Evolutionary conservation across 352 stramenopile species (phyloP), one percentile per base, ranked within the genome.

Genomic region (Phytophthora multivora): DNA sequence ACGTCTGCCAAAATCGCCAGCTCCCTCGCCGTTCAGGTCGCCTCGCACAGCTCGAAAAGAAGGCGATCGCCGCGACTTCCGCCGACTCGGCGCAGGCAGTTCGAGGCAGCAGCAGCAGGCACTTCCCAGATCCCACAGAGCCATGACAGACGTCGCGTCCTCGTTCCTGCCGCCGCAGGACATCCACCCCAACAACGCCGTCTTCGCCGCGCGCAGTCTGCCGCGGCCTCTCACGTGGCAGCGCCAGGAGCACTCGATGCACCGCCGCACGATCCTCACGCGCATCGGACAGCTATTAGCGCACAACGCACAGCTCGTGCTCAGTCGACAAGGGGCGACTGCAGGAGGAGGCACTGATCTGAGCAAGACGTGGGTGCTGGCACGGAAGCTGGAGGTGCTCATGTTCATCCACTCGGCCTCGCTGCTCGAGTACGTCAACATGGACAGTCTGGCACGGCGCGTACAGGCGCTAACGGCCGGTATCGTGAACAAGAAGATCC

Each of bases 401-500:
- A 77, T 93, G 33, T 95, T 92, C 48, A 73, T 95, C 54, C 80
- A 92, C 71, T 90, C 86, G 59, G 83, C 86, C 12, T 93, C 83
- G 54, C 69, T 90, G 36, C 73, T 91, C 38, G 86, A 95, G 63
- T 95, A 93, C 62, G 73, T 66, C 28, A 95, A 95, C 61, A 69
- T 88, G 59, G 73, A 95, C 69, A 93, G 83, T 42, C 68, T 95
- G 11, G 67, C 80, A 21, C 83, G 86, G 5, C 86, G 86, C 46
- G 82, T 95, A 40, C 86, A 95, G 69, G 83, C 83, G 31, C 66
- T 95, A 16, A 93, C 86, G 3, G 75, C 82, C 10, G 75, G 83
- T 41, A 91, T 95, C 30, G 82, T 95, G 30, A 95, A 95, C 69
- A 91, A 91, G 71, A 91, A 91, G 56, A 95, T 92, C 48, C 80